These are phyloP conservation scores for Lipomyces yamanashiensis DNA, from an alignment of 805 yeast genomes.

Conservation along the genomic window DNA sequence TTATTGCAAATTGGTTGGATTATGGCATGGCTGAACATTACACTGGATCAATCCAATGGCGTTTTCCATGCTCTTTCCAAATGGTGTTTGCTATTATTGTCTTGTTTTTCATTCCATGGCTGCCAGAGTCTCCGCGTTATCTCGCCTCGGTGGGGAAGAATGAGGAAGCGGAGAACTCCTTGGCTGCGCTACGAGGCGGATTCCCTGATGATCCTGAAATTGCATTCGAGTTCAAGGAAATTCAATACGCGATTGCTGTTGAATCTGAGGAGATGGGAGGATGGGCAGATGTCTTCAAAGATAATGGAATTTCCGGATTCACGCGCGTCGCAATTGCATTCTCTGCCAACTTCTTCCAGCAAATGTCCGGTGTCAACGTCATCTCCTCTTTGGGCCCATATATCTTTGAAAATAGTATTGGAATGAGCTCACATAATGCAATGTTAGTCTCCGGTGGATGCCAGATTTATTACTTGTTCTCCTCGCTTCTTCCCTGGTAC, in stretches of 20 bases:
- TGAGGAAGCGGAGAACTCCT: conserved; percentile 53
- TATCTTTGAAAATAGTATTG: conserved; percentile 21
- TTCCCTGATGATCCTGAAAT: conserved; percentile 20
- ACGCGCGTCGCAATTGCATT: conserved; percentile 52
- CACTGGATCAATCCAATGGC: conserved; percentile 29
- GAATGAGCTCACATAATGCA: conserved; percentile 12
- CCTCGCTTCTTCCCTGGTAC: conserved; percentile 22
- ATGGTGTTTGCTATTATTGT: conserved; percentile 60
- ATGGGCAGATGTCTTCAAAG: conserved; percentile 40
- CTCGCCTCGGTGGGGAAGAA: conserved; percentile 60
- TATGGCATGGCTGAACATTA: conserved; percentile 58
- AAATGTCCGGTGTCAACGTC: conserved; percentile 47
- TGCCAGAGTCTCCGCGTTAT: conserved; percentile 81
- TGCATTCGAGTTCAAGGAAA: conserved; percentile 18
- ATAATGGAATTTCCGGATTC: conserved; percentile 53
- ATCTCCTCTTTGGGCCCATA: conserved; percentile 41
- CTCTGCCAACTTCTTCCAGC: conserved; percentile 52
- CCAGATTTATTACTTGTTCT: conserved; percentile 21
- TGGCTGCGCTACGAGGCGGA: conserved; percentile 83
- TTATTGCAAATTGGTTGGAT: conserved; percentile 71
- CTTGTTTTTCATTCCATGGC: conserved; percentile 55
- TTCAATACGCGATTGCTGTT: conserved; percentile 25
- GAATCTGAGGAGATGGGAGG: conserved; percentile 26
- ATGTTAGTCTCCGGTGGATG: conserved; percentile 25
- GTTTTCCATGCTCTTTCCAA: conserved; percentile 68